Evolutionary conservation across 2,329 filamentous ascomycete genomes (phyloP).

Genomic region (Colletotrichum gigasporum): DNA sequence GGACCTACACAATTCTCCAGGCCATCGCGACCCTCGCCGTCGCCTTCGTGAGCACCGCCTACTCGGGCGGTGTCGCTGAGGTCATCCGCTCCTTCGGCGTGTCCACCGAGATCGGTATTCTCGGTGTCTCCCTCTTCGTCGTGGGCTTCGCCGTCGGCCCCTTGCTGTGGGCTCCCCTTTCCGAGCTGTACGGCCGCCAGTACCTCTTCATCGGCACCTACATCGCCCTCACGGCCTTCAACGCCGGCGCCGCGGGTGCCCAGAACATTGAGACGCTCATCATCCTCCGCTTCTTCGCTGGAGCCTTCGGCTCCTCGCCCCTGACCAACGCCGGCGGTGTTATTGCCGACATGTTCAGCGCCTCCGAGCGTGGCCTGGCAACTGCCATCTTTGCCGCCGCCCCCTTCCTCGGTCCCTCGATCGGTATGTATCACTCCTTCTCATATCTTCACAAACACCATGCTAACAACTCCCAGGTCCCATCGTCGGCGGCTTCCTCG

Average conservation of each 20-base stretch:
- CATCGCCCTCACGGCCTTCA: conserved; percentile 66
- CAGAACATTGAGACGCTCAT: conserved; percentile 67
- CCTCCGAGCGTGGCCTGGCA: conserved; percentile 63
- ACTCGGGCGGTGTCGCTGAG: conserved; percentile 61
- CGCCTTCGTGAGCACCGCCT: conserved; percentile 71
- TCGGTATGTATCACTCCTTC: conserved; percentile 64
- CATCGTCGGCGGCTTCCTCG: conserved; percentile 73
- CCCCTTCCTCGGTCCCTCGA: conserved; percentile 72
- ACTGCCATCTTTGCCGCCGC: conserved; percentile 71
- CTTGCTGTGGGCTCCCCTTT: conserved; percentile 70
- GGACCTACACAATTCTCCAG: conserved; percentile 67
- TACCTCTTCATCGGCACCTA: conserved; percentile 68
- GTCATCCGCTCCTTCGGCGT: conserved; percentile 62
- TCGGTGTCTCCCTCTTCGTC: conserved; percentile 58
- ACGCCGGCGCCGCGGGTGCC: conserved; percentile 65
- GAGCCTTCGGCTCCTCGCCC: conserved; percentile 68
- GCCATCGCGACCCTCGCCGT: conserved; percentile 72
- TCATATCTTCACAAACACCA: conserved; percentile 72
- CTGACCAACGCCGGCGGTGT: conserved; percentile 71
- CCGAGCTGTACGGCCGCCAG: conserved; percentile 69
- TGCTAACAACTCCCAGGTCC: conserved; percentile 75
- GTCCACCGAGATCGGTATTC: conserved; percentile 51
- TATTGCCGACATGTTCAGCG: conserved; percentile 68
- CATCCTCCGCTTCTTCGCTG: conserved; percentile 71
- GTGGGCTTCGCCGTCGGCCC: conserved; percentile 67